phyloP scores from a whole-genome alignment of 2,329 filamentous ascomycete species.

The Acrocalymma vagum region DNA sequence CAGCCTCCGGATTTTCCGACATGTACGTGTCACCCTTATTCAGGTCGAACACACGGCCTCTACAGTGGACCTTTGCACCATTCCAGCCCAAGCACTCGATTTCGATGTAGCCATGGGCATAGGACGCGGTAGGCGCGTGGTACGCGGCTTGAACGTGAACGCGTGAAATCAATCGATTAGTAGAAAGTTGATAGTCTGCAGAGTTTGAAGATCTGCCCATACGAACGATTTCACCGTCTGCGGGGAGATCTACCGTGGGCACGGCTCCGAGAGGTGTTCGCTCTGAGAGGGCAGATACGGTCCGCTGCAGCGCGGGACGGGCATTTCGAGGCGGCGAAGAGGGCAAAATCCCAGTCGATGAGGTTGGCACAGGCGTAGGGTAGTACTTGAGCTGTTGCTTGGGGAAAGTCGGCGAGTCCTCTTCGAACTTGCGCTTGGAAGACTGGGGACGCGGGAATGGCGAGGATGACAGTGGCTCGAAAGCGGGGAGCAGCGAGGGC shows the following conservation, averaged over 20 bases:
- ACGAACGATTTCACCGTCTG: slow-evolving; percentile 80
- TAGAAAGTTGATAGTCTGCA: slow-evolving; percentile 92
- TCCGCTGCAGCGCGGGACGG: slow-evolving; percentile 65
- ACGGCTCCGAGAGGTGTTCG: slow-evolving; percentile 84
- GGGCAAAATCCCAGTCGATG: slow-evolving; percentile 88
- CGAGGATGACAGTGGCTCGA: slow-evolving; percentile 82
- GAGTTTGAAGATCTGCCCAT: slow-evolving; percentile 96
- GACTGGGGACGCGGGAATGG: slow-evolving; percentile 72
- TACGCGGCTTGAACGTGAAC: slow-evolving; percentile 91
- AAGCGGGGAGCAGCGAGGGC: slow-evolving; percentile 77
- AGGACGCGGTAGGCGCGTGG: slow-evolving; percentile 71
- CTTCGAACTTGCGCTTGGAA: slow-evolving; percentile 70
- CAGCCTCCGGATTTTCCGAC: slow-evolving; percentile 84
- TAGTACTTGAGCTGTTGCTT: slow-evolving; percentile 72
- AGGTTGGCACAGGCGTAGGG: slow-evolving; percentile 92
- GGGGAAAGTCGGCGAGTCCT: slow-evolving; percentile 55
- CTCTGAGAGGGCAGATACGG: slow-evolving; percentile 71
- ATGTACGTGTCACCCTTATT: slow-evolving; percentile 88
- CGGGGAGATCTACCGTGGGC: slow-evolving; percentile 81
- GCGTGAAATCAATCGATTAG: slow-evolving; percentile 91
- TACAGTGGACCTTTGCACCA: slow-evolving; percentile 89
- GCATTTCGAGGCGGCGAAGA: slow-evolving; percentile 72
- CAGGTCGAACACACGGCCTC: slow-evolving; percentile 85
- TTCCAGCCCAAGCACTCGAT: slow-evolving; percentile 97
- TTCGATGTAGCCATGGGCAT: slow-evolving; percentile 81